These are phyloP conservation scores for Limonomyces culmigenus DNA, from an alignment of 1,284 basidiomycete genomes.

Conservation along the genomic window DNA sequence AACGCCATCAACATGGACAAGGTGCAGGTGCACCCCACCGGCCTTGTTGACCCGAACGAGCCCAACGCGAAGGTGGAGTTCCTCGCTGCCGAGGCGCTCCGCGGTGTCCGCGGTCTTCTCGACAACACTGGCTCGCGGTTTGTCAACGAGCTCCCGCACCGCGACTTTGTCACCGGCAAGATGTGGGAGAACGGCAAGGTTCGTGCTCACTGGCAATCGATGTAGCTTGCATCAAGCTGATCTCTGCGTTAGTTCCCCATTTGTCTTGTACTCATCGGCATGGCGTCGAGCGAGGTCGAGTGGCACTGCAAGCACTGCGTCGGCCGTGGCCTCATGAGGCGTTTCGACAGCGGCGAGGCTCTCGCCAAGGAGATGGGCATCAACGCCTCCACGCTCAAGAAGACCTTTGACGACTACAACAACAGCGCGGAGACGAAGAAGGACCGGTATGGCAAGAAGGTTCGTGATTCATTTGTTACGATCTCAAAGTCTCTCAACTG, in stretches of 20 bases:
- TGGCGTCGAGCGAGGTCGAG: neutral
- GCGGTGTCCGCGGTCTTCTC: neutral
- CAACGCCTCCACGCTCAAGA: neutral
- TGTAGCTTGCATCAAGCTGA: too few relatives aligned
- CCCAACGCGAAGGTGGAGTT: neutral
- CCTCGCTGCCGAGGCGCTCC: neutral
- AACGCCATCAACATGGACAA: neutral
- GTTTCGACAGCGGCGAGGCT: neutral
- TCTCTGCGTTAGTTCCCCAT: too few relatives aligned
- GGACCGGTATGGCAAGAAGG: neutral
- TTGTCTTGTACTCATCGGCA: neutral
- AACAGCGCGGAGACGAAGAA: neutral
- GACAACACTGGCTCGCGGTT: neutral
- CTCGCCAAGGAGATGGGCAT: neutral
- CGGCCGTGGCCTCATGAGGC: neutral
- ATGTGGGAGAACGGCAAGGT: neutral
- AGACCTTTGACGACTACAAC: neutral
- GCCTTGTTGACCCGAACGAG: neutral
- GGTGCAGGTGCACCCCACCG: constrained; percentile 38
- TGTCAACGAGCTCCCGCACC: neutral
- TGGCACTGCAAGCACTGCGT: neutral
- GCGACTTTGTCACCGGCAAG: neutral
- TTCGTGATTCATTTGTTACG: neutral
- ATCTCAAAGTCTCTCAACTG: constrained; percentile 51
- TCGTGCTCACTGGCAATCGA: too few relatives aligned